phyloP scores from a whole-genome alignment of 2,329 filamentous ascomycete species.

The Cladophialophora yegresii region DNA sequence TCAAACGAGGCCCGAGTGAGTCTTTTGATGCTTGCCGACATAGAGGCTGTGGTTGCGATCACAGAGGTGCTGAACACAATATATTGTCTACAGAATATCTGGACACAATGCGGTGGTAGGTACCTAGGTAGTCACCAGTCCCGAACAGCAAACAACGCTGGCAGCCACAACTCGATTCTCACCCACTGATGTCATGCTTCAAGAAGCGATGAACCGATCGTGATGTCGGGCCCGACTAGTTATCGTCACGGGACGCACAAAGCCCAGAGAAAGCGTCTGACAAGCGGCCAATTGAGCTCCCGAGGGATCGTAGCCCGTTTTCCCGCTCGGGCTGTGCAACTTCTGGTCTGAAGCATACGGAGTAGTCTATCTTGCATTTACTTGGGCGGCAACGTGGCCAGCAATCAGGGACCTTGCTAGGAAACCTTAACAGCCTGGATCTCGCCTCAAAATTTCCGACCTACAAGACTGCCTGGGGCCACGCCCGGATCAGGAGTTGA shows the following conservation, averaged over 20 bases:
- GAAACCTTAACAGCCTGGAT: not conserved
- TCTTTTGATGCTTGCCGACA: not conserved
- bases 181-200: slow-evolving; percentile 4
- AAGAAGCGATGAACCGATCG: not conserved
- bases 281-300: not conserved
- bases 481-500: not conserved
- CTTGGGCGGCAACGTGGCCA: slow-evolving; percentile 12
- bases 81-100: not conserved
- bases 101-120: not conserved
- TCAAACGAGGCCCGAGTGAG: not conserved
- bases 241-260: not conserved
- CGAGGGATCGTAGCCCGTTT: not conserved
- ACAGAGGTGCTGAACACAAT: not conserved
- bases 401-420: not conserved
- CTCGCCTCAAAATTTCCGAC: not conserved
- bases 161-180: not conserved
- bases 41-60: not conserved
- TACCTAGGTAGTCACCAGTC: not conserved
- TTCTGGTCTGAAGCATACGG: not conserved
- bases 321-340: not conserved
- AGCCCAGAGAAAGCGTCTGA: not conserved
- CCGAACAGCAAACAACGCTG: not conserved
- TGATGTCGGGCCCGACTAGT: not conserved
- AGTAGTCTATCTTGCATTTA: not conserved
- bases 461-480: not conserved